phyloP scores from a whole-genome alignment of 306 rosid genomes.

The Quercus ilex region DNA sequence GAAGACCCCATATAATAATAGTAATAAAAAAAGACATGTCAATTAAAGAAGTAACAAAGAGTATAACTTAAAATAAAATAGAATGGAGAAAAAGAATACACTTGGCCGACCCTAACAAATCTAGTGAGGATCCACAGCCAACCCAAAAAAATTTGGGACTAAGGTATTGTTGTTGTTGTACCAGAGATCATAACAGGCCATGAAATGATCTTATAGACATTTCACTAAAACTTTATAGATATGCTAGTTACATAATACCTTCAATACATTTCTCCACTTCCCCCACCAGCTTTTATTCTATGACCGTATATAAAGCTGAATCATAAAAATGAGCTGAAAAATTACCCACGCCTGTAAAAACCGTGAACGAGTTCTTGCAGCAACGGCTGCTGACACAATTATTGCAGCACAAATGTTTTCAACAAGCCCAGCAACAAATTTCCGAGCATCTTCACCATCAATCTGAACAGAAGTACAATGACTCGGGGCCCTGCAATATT shows the following conservation, averaged over 20 bases:
- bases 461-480: conserved; percentile 47
- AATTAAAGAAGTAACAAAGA: no score
- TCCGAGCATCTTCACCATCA: conserved; percentile 66
- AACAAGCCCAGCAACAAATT: conserved; percentile 83
- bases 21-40: no score
- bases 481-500: conserved; percentile 53
- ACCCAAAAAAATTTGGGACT: no score
- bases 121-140: no score
- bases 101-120: no score
- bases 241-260: neutral
- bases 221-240: neutral
- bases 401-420: conserved; percentile 69
- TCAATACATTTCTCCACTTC: no score
- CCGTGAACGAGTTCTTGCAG: conserved; percentile 75
- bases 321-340: conserved; percentile 13
- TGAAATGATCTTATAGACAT: neutral
- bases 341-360: conserved; percentile 94
- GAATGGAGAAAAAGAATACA: no score
- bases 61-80: no score
- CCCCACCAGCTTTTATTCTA: no score
- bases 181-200: no score
- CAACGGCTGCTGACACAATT: conserved; percentile 88
- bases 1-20: no score
- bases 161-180: no score
- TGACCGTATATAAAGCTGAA: neutral